phyloP scores from a whole-genome alignment of 306 rosid species.

The Crataegus laevigata region DNA sequence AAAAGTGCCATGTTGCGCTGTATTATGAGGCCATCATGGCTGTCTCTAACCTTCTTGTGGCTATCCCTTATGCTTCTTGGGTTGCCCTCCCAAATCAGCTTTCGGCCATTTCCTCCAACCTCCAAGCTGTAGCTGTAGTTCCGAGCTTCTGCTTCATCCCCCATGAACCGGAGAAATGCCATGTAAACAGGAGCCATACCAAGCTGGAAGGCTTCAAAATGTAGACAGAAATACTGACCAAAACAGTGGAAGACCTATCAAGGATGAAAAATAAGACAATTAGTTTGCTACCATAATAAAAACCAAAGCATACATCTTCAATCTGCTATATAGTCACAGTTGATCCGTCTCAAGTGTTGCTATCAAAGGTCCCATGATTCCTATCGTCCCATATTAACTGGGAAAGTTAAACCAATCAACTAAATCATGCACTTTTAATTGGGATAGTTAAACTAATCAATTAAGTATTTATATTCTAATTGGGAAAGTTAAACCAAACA shows the following conservation, averaged over 20 bases:
- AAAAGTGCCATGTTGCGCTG: constrained; percentile 70
- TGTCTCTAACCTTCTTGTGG: constrained; percentile 67
- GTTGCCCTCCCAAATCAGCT: constrained; percentile 59
- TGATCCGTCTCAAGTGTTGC: not conserved
- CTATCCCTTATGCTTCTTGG: constrained; percentile 69
- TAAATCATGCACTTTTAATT: not conserved
- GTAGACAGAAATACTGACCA: constrained; percentile 73
- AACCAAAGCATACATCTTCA: constrained; percentile 3
- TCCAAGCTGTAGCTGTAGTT: constrained; percentile 70
- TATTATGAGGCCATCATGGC: constrained; percentile 69
- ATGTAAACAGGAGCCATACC: constrained; percentile 73
- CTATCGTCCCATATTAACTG: not conserved
- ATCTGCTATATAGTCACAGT: not conserved
- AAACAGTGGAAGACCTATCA: constrained; percentile 69
- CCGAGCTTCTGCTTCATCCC: constrained; percentile 55
- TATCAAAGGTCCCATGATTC: not conserved
- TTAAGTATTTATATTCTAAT: not conserved
- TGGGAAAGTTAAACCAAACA: not conserved
- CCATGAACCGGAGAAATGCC: constrained; percentile 80
- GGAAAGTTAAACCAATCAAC: not conserved
- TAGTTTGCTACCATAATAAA: constrained; percentile 3
- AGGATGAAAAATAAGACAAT: constrained; percentile 4
- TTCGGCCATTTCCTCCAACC: constrained; percentile 70
- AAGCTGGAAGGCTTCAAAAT: constrained; percentile 78
- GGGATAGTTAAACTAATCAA: not conserved